Evolutionary conservation across 2,329 filamentous ascomycete genomes (phyloP), one percentile per base, ranked within the genome.

Genomic region (Magnaporthiopsis incrustans): DNA sequence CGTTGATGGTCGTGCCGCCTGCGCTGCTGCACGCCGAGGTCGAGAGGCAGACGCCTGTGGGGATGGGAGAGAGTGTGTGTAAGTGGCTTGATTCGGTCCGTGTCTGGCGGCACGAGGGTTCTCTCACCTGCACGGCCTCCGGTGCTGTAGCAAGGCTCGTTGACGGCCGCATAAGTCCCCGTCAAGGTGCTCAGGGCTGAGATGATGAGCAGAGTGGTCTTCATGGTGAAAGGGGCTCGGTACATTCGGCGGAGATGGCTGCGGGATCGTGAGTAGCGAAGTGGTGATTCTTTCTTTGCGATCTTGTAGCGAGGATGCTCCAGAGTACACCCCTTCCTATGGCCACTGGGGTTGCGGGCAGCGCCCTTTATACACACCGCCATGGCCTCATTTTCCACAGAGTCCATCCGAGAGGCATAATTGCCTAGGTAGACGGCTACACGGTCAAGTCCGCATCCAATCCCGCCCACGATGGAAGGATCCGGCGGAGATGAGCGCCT

Each of bases 41-140:
- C 33, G 73, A 70, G 64, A 79, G 68, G 71, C 78, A 81, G 18
- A 79, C 77, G 56, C 76, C 76, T 61, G 35, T 38, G 35, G 33
- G 33, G 25, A 7, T 35, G 60, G 14, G 3, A 35, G 11, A 4
- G 25, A 4, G 59, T 10, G n/a, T 22, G n/a, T 33, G 59, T 27
- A 18, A 35, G 60, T 44, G 11, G 11, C 33, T 35, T 12, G 33
- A 12, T 14, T 44, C 14, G 38, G 38, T 15, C 38, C 7, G 1
- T 18, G 4, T 4, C 15, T 15, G 38, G 38, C 3, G 60, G 25
- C 53, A 22, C 12, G 12, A 38, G 33, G 11, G 11, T n/a, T 14
- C 38, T 61, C 60, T 18, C 12, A 61, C 60, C 61, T 57, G 61
- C 61, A 25, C 26, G 22, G 11, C 61, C 50, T 6, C 53, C 61